Evolutionary conservation across 176 grass and related monocot species (phyloP).

Genomic region (Pontederia paniculata): DNA sequence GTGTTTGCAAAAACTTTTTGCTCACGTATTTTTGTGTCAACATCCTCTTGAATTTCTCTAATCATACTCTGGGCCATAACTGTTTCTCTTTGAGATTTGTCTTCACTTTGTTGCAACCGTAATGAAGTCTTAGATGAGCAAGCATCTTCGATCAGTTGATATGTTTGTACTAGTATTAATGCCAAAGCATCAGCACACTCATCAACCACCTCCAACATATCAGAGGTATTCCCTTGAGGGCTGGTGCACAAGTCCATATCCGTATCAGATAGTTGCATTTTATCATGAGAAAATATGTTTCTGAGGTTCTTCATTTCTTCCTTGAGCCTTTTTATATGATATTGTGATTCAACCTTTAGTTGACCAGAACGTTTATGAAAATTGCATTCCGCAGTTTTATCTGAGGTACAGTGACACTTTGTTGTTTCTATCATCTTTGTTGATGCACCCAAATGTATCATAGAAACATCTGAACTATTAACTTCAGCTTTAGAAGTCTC

Average conservation of each 20-base stretch:
- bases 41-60: constrained; percentile 5
- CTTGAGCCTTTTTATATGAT: constrained; percentile 9
- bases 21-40: constrained; percentile 12
- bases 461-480: neutral
- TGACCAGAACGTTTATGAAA: neutral
- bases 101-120: constrained; percentile 5
- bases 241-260: constrained; percentile 1
- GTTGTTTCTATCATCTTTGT: neutral
- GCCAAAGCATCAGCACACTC: constrained; percentile 5
- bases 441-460: neutral
- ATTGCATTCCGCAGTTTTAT: neutral
- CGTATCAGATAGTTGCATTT: neutral
- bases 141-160: neutral
- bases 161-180: neutral
- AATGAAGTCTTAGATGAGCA: constrained; percentile 1
- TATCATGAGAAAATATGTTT: neutral
- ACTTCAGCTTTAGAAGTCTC: neutral
- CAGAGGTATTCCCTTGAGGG: neutral
- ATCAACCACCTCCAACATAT: constrained; percentile 2
- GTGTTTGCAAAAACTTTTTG: constrained; percentile 13
- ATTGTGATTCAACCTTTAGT: neutral
- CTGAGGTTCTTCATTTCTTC: constrained; percentile 1
- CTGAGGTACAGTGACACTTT: neutral
- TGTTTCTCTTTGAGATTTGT: constrained; percentile 2
- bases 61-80: neutral